A percentile compares a stretch with the other conserved stretches of the same genome.
Evolutionary conservation across 805 yeast genomes (phyloP).

Genomic region (Saturnispora saitoi): DNA sequence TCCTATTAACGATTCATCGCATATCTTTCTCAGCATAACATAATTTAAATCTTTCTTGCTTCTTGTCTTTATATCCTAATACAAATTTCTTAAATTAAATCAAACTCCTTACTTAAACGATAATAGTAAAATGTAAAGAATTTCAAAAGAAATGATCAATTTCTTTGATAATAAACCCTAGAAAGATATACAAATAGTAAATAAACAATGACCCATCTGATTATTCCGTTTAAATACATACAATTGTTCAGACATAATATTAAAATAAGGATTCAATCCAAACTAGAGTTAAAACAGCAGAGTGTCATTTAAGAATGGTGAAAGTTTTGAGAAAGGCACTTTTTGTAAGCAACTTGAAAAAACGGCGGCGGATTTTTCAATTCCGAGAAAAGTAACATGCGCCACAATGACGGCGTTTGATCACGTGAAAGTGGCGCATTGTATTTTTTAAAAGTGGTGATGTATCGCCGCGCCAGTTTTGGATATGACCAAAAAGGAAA

Average conservation of each 20-base stretch:
- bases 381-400: background rate
- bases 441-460: no score
- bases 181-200: no score
- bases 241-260: conserved; percentile 1
- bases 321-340: background rate
- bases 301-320: background rate
- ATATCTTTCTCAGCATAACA: no score
- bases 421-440: background rate
- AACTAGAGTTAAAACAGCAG: background rate
- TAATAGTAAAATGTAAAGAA: no score
- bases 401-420: background rate
- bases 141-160: no score
- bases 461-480: background rate
- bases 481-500: background rate
- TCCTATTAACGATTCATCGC: no score
- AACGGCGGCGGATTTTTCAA: background rate
- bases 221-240: background rate
- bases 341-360: background rate
- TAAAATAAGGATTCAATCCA: background rate
- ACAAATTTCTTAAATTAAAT: no score
- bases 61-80: no score
- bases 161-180: no score
- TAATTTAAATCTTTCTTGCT: no score
- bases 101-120: no score
- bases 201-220: no score